Base-by-base conservation (phyloP, 1,139 yeast genomes). In the Magnusiomyces tetraspermus region DNA sequence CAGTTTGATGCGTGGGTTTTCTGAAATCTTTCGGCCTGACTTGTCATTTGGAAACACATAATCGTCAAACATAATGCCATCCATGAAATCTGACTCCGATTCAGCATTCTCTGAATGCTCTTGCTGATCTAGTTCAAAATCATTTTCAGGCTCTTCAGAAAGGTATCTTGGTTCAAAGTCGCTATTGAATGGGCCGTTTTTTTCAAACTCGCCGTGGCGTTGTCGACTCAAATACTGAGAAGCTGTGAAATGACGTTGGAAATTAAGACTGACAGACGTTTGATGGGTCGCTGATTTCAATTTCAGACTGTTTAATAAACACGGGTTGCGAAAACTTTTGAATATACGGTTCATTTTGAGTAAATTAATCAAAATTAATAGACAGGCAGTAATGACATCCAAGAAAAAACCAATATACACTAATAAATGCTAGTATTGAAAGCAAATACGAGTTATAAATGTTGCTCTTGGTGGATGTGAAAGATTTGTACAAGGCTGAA, bases 121-220 rank as follows among this genome's bases (percentile, higher is more conserved):
- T 28, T 42, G 45, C 8, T 42, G 24, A 1, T 47, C 41, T 33
- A 37, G 44, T 26, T 47, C 46, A 10, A 19, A 31, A 8, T 24
- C 44, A 11, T 42, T 26, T 19, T 49, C 52, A 15, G 8, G 26
- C 36, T 49, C 49, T 17, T 28, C 38, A 41, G 44, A 37, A 8
- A 28, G 33, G 11, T 28, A 28, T 8, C 19, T 48, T 6, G 30
- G 5, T 36, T 31, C 52, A 11, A 24, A 37, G 23, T 51, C 50
- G 15, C 42, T 43, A 10, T 26, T 22, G 21, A 48, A 48, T 1
- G 54, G 54, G 13, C 54, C 54, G 31, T 45, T 42, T 26, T 37
- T 50, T 36, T 51, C 54, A 31, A 51, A 51, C 49, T 51, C 54
- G 19, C 51, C 51, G 38, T 51, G 54, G 19, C 46, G 54, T 17